Conservation (phyloP, 176 grass and related monocot genomes). For the Elaeis guineensis region DNA sequence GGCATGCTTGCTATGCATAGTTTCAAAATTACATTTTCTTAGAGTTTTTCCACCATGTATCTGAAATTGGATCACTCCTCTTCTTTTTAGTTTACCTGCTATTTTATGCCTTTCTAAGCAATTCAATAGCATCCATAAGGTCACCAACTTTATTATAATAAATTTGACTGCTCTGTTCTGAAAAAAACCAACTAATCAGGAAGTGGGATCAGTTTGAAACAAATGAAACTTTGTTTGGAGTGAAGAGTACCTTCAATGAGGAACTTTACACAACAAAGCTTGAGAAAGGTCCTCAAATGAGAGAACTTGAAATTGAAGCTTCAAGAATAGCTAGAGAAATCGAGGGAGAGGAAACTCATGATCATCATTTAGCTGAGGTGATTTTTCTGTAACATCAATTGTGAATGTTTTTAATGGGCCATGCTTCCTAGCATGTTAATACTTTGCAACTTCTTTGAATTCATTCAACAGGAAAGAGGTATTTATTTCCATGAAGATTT, state of each 20-base stretch:
- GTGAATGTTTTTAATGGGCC: not conserved
- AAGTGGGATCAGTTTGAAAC: conserved; percentile 98
- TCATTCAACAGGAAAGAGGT: conserved; percentile 67
- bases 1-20: too few relatives aligned
- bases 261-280: conserved; percentile 98
- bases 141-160: too few relatives aligned
- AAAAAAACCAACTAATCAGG: conserved; percentile 31
- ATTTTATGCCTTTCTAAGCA: too few relatives aligned
- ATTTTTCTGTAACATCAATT: conserved; percentile 1
- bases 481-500: conserved; percentile 55
- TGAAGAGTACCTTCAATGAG: conserved; percentile 98
- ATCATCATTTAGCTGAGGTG: conserved; percentile 98
- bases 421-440: too few relatives aligned
- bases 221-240: conserved; percentile 83
- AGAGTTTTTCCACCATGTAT: too few relatives aligned
- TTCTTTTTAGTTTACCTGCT: not conserved
- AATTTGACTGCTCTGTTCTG: too few relatives aligned
- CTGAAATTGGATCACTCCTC: too few relatives aligned
- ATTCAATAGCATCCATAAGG: too few relatives aligned
- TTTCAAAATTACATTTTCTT: too few relatives aligned
- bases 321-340: conserved; percentile 91
- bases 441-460: not conserved
- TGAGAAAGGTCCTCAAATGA: conserved; percentile 89
- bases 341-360: conserved; percentile 79
- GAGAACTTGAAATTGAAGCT: conserved; percentile 79